Evolutionary conservation across 371 early-diverging fungal genomes (phyloP).

Genomic region (Mucor sp.): DNA sequence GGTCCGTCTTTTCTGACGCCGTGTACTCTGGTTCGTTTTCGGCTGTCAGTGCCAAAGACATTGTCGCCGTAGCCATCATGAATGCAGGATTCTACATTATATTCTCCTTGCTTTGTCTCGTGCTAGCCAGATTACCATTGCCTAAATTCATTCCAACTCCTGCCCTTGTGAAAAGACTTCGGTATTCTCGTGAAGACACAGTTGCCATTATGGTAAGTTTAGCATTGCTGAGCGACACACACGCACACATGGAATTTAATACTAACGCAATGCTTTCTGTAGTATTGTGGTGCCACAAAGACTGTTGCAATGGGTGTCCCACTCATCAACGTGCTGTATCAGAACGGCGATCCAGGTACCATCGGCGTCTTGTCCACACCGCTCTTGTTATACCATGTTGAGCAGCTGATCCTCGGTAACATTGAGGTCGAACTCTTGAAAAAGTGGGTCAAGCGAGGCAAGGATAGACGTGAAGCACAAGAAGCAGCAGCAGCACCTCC

Average conservation of each 20-base stretch:
- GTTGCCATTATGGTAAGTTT: conserved; percentile 60
- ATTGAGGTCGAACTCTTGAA: conserved; percentile 33
- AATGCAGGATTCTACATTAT: conserved; percentile 51
- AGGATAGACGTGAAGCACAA: conserved; percentile 4
- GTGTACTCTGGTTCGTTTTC: conserved; percentile 60
- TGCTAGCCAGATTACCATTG: conserved; percentile 44
- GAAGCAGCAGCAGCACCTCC: not conserved
- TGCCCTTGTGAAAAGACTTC: conserved; percentile 24
- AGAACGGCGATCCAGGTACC: conserved; percentile 45
- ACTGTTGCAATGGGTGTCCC: conserved; percentile 82
- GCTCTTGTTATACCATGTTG: conserved; percentile 75
- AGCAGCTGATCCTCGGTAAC: conserved; percentile 63
- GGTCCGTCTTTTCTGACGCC: conserved; percentile 77
- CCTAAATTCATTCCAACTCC: conserved; percentile 37
- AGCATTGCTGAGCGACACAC: not conserved
- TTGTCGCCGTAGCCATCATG: conserved; percentile 59
- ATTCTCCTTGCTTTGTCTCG: conserved; percentile 47
- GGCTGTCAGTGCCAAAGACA: conserved; percentile 53
- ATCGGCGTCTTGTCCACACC: conserved; percentile 71
- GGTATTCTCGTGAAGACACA: conserved; percentile 56
- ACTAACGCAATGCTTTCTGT: not conserved
- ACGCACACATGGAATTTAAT: not conserved
- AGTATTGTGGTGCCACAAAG: conserved; percentile 77
- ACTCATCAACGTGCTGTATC: conserved; percentile 72
- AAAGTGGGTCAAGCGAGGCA: conserved; percentile 25